These are phyloP conservation scores for Erythrophleum fordii DNA, from an alignment of 306 rosid genomes.

Conservation along the genomic window DNA sequence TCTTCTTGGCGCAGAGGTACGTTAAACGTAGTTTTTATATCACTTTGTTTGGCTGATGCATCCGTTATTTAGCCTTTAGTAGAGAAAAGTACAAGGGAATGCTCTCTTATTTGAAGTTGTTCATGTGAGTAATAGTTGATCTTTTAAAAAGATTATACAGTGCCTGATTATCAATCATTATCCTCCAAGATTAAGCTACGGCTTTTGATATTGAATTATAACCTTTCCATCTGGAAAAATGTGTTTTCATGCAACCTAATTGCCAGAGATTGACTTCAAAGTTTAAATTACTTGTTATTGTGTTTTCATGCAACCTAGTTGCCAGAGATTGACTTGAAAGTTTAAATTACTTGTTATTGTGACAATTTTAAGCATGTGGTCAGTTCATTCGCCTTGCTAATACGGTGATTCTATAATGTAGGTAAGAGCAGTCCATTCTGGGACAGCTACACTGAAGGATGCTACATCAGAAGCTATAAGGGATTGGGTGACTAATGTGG, in stretches of 20 bases:
- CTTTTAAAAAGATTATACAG: neutral
- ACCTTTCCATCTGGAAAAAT: slow-evolving; percentile 5
- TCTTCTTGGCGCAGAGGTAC: slow-evolving; percentile 98
- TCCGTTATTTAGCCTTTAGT: slow-evolving; percentile 20
- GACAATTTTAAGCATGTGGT: slow-evolving; percentile 9
- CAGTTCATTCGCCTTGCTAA: slow-evolving; percentile 24
- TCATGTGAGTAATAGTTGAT: neutral
- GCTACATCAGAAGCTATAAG: slow-evolving; percentile 98
- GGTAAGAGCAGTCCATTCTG: slow-evolving; percentile 93
- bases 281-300: neutral
- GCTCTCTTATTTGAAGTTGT: neutral
- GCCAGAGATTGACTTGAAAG: slow-evolving; percentile 5
- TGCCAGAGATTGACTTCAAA: slow-evolving; percentile 18
- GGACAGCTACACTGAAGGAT: slow-evolving; percentile 96
- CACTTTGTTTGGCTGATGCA: slow-evolving; percentile 1
- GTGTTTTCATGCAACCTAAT: slow-evolving; percentile 18
- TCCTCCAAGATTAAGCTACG: neutral
- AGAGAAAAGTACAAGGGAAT: neutral
- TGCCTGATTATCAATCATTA: slow-evolving; percentile 11
- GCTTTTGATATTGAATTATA: neutral
- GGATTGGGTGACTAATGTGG: slow-evolving; percentile 99
- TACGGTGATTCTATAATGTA: slow-evolving; percentile 34
- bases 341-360: neutral
- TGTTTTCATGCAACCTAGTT: neutral
- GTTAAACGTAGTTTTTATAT: slow-evolving; percentile 30